phyloP scores from a whole-genome alignment of 257 asterid species.

The Ballota nigra region DNA sequence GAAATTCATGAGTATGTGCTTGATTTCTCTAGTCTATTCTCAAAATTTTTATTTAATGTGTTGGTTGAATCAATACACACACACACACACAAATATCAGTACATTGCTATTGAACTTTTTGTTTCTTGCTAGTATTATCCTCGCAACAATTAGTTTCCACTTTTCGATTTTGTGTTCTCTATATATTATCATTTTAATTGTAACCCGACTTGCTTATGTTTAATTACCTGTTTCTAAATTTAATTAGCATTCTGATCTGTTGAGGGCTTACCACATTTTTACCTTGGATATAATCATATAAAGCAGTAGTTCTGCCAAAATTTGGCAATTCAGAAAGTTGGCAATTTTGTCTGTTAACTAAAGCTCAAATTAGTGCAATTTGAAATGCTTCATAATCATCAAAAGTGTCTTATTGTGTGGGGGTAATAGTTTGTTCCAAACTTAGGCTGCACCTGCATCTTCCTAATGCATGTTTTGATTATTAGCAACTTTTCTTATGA shows the following conservation, averaged over 20 bases:
- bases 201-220: background rate
- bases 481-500: slow-evolving; percentile 20
- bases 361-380: background rate
- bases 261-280: slow-evolving; percentile 4
- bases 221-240: slow-evolving; percentile 3
- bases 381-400: slow-evolving; percentile 1
- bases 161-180: background rate
- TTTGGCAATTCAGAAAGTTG: background rate
- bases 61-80: slow-evolving; percentile 7
- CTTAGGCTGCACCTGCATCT: slow-evolving; percentile 8
- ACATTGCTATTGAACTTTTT: background rate
- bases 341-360: background rate
- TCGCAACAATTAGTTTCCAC: background rate
- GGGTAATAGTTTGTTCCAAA: background rate
- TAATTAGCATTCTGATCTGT: background rate
- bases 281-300: slow-evolving; percentile 9
- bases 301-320: slow-evolving; percentile 4
- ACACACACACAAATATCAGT: background rate
- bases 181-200: background rate
- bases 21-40: slow-evolving; percentile 16
- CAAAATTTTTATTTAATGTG: background rate
- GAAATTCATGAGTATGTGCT: slow-evolving; percentile 76
- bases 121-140: background rate
- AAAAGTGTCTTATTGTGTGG: background rate
- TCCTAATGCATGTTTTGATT: slow-evolving; percentile 7